phyloP scores from a whole-genome alignment of 768 basidiomycete genomes.

The Candolleomyces aberdarensis region DNA sequence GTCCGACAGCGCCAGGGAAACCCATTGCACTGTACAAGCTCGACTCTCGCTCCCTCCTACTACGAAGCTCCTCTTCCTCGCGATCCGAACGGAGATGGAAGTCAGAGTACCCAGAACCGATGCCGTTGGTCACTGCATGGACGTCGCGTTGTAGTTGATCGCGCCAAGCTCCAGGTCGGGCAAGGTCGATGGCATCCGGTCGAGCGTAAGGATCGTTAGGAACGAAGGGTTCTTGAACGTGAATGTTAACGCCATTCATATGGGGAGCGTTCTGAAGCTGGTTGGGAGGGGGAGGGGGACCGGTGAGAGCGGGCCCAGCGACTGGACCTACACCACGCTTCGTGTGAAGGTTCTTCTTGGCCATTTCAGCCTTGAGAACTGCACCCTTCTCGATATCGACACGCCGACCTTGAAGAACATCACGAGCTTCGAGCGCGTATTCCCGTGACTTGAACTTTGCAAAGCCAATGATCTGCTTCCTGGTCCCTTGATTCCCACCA shows the following conservation, averaged over 20 bases:
- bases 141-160: constrained; percentile 13
- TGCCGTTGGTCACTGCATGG: constrained; percentile 8
- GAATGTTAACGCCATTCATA: neutral
- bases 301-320: constrained; percentile 30
- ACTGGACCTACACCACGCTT: constrained; percentile 84
- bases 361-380: constrained; percentile 97
- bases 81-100: constrained; percentile 14
- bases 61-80: constrained; percentile 48
- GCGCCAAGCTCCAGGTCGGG: constrained; percentile 11
- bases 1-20: constrained; percentile 21
- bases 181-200: constrained; percentile 12
- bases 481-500: constrained; percentile 47
- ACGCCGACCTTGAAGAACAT: constrained; percentile 82
- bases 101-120: constrained; percentile 4
- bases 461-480: constrained; percentile 98
- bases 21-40: constrained; percentile 37
- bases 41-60: constrained; percentile 27
- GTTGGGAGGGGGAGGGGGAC: constrained; percentile 12
- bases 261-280: constrained; percentile 16
- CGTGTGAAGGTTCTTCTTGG: constrained; percentile 98
- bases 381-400: constrained; percentile 93
- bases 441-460: constrained; percentile 89
- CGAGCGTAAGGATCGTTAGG: constrained; percentile 9
- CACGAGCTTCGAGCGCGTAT: constrained; percentile 85
- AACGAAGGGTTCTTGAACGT: constrained; percentile 4